Conservation (phyloP, 108 stramenopile species). For the Skeletonema tropicum region DNA sequence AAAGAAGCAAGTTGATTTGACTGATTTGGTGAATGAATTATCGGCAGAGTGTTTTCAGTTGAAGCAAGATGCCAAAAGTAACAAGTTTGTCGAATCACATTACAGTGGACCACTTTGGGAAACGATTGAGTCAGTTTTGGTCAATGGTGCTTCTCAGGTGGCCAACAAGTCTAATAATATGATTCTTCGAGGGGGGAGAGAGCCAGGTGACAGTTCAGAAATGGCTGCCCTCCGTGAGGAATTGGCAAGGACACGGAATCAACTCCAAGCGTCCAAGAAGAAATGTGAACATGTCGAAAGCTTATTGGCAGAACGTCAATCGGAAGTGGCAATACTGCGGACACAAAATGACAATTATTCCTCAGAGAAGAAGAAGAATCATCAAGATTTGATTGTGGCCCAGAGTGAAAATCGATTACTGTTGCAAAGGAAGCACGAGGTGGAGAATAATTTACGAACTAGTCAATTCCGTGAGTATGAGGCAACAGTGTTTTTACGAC, state of each 20-base stretch:
- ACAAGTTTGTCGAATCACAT: constrained; percentile 37
- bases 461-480: constrained; percentile 90
- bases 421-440: constrained; percentile 58
- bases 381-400: constrained; percentile 53
- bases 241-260: constrained; percentile 23
- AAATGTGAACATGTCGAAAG: constrained; percentile 47
- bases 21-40: constrained; percentile 61
- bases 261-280: constrained; percentile 33
- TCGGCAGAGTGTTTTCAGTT: constrained; percentile 68
- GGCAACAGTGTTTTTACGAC: constrained; percentile 83
- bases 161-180: constrained; percentile 21
- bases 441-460: constrained; percentile 72
- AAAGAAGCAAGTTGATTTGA: constrained; percentile 61
- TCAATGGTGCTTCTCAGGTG: constrained; percentile 39
- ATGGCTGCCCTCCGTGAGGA: constrained; percentile 45
- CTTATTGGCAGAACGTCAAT: constrained; percentile 54
- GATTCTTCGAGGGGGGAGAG: not conserved
- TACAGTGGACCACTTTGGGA: constrained; percentile 56
- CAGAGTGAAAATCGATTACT: constrained; percentile 60
- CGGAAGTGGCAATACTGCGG: constrained; percentile 67
- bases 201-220: constrained; percentile 16
- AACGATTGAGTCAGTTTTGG: constrained; percentile 54
- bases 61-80: constrained; percentile 51
- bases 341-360: constrained; percentile 70
- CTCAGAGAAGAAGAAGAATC: constrained; percentile 61